Base-by-base conservation (phyloP, 2,329 filamentous ascomycete genomes). In the Trichoderma guizhouense region DNA sequence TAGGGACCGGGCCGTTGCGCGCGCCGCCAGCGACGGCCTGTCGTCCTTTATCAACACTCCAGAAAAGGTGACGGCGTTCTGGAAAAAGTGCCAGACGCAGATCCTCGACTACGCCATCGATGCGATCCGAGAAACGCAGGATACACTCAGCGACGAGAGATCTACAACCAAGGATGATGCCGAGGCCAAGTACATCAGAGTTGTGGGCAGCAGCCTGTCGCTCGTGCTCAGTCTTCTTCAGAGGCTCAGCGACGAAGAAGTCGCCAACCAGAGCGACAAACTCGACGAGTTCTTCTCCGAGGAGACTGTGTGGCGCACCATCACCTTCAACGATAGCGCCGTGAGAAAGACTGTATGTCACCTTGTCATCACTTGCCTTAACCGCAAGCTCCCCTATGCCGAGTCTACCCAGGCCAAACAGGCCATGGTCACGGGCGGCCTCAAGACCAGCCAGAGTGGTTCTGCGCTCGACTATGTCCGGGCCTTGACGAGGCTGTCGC, bases 131-230 rank as follows among this genome's bases (percentile, higher is more conserved):
- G 96, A 99, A 81, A 95, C 92, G 0, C 82, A 91, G 3, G 87
- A 91, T 43, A 97, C 93, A 0, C 84, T 99, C 43, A 98, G 95
- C 79, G 96, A 99, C 79, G 93, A 97, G 81, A 88, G 95, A 28
- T 93, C 90, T 1, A 93, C 94, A 4, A 96, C 90, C 72, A 83
- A 88, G 9, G 95, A 98, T 75, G 96, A 99, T 79, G 91, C 94
- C 5, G 89, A 94, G 75, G 89, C 92, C 21, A 98, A 97, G 77
- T 96, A 97, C 82, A 89, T 90, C 73, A 88, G 96, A 61, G 94
- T 98, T 5, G 77, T 90, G 3, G 85, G 84, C 11, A 85, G 84
- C 8, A 87, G 87, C 69, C 77, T 91, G 26, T 87, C 86, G 1
- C 81, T 91, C 7, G 85, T 90, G 3, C 76, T 87, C 3, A 84